Evolutionary conservation across 441 rosid species (phyloP), one percentile per base, ranked within the genome.

Genomic region (Breynia disticha): DNA sequence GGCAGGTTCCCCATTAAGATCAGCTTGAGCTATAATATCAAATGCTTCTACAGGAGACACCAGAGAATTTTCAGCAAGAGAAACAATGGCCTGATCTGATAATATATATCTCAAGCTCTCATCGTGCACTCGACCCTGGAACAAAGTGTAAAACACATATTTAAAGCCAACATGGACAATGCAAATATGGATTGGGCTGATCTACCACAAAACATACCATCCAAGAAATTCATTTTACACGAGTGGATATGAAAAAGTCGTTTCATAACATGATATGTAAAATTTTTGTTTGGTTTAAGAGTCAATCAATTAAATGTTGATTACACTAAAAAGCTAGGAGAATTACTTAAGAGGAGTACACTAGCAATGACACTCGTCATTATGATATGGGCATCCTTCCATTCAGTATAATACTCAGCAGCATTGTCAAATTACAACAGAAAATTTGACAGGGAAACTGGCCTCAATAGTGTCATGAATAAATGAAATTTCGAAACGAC

Each of bases 61-160:
- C 24, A 82, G 84, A 52, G 56, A 65, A 64, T 78, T 76, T 50
- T 54, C 64, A 16, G 95, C 86, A 51, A 91, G 79, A 60, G 79
- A 74, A 59, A 79, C 57, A 56, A 91, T 66, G 24, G 95, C 91
- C 59, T 77, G 87, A 65, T 91, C 98, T 46, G 97, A 79, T 72
- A 91, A 59, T 39, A 86, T 82, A 73, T 65, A 86, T 72, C 89
- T 79, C 17, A 73, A 72, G 77, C 97, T 86, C 79, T 91, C 98
- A 63, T 88, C 98, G 76, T 91, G 98, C 49, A 91, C 75, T 37
- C 95, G 88, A 57, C 90, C 98, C 98, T 87, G 78, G 57, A 70
- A 74, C 59, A 51, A 65, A 56, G 54, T 41, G 50, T 49, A 61
- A 48, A 68, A 46, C 51, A 54, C 15, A 19, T n/a, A 52, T 38